These are phyloP conservation scores for Phytopythium vexans DNA, from an alignment of 352 stramenopile genomes.

Conservation along the genomic window DNA sequence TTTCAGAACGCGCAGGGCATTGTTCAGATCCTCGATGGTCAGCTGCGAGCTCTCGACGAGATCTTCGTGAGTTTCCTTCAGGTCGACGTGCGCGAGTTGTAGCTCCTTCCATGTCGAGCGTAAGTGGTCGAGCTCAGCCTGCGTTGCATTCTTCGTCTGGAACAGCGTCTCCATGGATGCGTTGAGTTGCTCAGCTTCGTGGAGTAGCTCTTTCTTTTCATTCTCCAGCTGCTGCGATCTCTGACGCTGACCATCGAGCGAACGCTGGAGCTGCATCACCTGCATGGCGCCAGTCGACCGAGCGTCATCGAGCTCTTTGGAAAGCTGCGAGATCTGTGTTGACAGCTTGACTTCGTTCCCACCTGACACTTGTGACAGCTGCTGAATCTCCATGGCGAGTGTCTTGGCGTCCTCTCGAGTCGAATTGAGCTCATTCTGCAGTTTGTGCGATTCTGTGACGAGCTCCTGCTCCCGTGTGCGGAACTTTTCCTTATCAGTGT, in stretches of 20 bases:
- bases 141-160: conserved; percentile 42
- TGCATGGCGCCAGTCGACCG: conserved; percentile 31
- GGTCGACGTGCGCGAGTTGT: conserved; percentile 45
- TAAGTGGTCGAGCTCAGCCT: conserved; percentile 60
- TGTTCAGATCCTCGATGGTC: conserved; percentile 37
- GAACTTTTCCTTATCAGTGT: conserved; percentile 24
- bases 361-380: conserved; percentile 34
- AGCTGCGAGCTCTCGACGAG: conserved; percentile 27
- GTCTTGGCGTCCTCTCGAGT: conserved; percentile 39
- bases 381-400: conserved; percentile 47
- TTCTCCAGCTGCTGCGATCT: conserved; percentile 45
- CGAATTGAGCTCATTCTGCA: conserved; percentile 33
- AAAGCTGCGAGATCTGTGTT: conserved; percentile 38
- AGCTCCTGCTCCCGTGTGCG: conserved; percentile 30
- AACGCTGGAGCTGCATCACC: conserved; percentile 58
- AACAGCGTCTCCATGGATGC: conserved; percentile 50
- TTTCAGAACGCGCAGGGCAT: conserved; percentile 23
- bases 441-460: conserved; percentile 4
- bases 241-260: conserved; percentile 38
- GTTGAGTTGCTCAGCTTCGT: conserved; percentile 65
- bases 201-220: conserved; percentile 65
- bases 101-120: conserved; percentile 41
- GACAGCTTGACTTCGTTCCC: conserved; percentile 40
- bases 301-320: conserved; percentile 47
- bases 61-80: conserved; percentile 56